Evolutionary conservation across 2,329 filamentous ascomycete species (phyloP), one percentile per base, ranked within the genome.

Genomic region (Cladophialophora yegresii): DNA sequence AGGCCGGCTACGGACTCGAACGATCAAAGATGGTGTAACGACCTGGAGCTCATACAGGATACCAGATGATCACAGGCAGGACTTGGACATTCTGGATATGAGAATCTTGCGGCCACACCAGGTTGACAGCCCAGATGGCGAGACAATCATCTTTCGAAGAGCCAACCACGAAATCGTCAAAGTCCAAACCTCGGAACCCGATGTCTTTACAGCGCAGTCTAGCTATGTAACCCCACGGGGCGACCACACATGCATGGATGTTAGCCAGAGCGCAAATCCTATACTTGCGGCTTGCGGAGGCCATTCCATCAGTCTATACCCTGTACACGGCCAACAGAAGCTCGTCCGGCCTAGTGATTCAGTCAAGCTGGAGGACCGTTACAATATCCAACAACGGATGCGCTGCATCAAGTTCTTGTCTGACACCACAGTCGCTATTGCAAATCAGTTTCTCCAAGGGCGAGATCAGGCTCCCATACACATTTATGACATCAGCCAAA

Each of bases 51-150:
- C 66, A 49, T 66, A 63, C 36, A 68, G 58, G 53, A 69, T 63
- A 47, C 66, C 58, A 36, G 66, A 63, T 43, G 71, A 71, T 32
- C 69, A 73, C 40, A 63, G 70, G 56, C 59, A 70, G 66, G 72
- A 80, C 61, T 84, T 88, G 71, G 86, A 89, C 72, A 84, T 89
- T 36, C 84, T 83, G 20, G 79, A 81, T 32, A 66, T 88, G 55
- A 83, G 84, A 67, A 70, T 88, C 1, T 71, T 89, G 32, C 75
- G 75, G 30, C 75, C 79, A 5, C 73, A 77, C 26, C 78, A 81
- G 60, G 67, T 71, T 54, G 73, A 73, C 47, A 70, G 72, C 2
- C 64, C 71, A 4, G 75, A 76, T 20, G 73, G 70, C 7, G 79
- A 85, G 66, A 75, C 81, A 54, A 70, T 87, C 30, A 78, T 87